Evolutionary conservation across 139 green algal species (phyloP).

Genomic region (Microglena sp.): DNA sequence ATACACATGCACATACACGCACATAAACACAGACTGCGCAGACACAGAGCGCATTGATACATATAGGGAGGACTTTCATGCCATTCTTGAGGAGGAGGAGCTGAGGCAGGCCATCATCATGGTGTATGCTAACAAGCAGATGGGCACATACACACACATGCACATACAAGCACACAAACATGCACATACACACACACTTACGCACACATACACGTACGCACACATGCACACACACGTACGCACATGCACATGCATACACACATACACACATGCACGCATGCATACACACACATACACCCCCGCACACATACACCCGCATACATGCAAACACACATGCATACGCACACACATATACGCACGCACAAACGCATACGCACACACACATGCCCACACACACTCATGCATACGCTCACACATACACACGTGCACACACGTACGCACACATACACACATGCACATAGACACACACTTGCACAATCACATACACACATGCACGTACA

Average conservation of each 20-base stretch:
- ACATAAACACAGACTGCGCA: not conserved
- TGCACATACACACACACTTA: not conserved
- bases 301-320: too few species aligned
- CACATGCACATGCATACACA: not conserved
- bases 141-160: conserved; percentile 13
- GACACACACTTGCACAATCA: too few species aligned
- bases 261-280: not conserved
- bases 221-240: not conserved
- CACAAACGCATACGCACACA: too few species aligned
- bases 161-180: not conserved
- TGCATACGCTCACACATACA: too few species aligned
- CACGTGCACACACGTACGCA: too few species aligned
- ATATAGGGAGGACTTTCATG: not conserved
- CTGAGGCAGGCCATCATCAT: conserved; percentile 70
- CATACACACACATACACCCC: not conserved
- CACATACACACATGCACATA: too few species aligned
- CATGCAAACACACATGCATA: too few species aligned
- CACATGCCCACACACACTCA: too few species aligned
- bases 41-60: not conserved
- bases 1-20: not conserved
- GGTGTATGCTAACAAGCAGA: conserved; percentile 98
- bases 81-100: not conserved
- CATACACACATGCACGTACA: too few species aligned
- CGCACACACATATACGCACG: too few species aligned
- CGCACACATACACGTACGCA: not conserved